Conservation (phyloP, 2,329 filamentous ascomycete species). For the Purpureocillium takamizusanense region DNA sequence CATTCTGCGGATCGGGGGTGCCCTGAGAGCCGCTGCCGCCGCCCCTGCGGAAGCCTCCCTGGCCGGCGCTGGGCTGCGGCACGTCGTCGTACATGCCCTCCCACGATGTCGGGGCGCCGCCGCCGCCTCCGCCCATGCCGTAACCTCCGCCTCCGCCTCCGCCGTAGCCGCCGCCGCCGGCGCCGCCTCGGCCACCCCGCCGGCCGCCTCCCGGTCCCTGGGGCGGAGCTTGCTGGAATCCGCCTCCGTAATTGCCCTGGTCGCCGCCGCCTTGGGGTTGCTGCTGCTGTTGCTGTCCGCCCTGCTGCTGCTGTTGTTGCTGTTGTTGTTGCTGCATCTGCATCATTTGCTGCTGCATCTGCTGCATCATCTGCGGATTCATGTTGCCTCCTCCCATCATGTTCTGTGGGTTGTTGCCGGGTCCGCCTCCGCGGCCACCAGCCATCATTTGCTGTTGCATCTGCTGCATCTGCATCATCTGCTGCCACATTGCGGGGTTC, state of each 20-base stretch:
- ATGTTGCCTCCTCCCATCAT: conserved; percentile 35
- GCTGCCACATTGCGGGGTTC: conserved; percentile 70
- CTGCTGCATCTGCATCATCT: conserved; percentile 70
- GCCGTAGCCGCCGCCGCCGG: conserved; percentile 15
- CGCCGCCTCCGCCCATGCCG: conserved; percentile 22
- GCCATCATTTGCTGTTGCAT: conserved; percentile 47
- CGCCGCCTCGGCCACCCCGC: conserved; percentile 10
- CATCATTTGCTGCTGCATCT: conserved; percentile 32
- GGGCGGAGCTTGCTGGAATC: conserved; percentile 39
- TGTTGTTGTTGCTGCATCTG: conserved; percentile 25
- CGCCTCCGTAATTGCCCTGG: conserved; percentile 18
- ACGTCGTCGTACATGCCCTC: conserved; percentile 98
- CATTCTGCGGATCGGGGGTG: conserved; percentile 33
- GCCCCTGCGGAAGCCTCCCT: conserved; percentile 30
- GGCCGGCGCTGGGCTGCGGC: conserved; percentile 64
- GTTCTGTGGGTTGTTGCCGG: conserved; percentile 20
- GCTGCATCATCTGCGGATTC: conserved; percentile 47
- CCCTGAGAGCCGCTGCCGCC: conserved; percentile 26
- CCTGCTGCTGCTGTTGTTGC: conserved; percentile 6
- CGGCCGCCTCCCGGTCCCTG: conserved; percentile 14
- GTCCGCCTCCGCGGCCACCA: conserved; percentile 22
- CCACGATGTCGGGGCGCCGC: conserved; percentile 73
- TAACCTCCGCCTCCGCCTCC: conserved; percentile 20
- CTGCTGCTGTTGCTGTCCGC: conserved; percentile 19
- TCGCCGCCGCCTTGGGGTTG: conserved; percentile 23